phyloP scores from a whole-genome alignment of 768 basidiomycete genomes.

The Auriscalpium orientale region DNA sequence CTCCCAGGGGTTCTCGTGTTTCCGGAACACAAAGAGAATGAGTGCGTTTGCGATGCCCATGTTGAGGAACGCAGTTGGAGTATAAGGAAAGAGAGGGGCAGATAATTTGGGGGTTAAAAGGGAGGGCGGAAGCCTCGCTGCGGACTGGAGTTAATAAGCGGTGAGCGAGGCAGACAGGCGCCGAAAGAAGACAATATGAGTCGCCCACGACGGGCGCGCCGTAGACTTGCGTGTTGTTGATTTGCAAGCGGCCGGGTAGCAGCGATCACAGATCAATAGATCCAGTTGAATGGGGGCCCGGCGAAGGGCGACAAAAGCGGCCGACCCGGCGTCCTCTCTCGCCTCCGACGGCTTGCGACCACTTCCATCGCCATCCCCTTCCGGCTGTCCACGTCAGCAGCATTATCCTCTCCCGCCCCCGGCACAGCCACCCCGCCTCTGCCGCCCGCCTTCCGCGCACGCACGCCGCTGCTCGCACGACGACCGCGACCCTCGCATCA shows the following conservation, averaged over 20 bases:
- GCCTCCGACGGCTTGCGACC: too few relatives aligned
- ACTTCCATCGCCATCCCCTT: too few relatives aligned
- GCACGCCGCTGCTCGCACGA: too few relatives aligned
- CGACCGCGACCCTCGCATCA: too few relatives aligned
- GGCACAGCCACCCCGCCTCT: too few relatives aligned
- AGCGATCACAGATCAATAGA: background rate
- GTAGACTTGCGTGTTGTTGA: background rate
- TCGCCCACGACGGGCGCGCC: background rate
- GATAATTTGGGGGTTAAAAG: background rate
- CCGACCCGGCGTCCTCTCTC: too few relatives aligned
- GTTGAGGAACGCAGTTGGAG: constrained; percentile 3
- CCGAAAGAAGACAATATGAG: constrained; percentile 11
- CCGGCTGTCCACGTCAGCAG: too few relatives aligned
- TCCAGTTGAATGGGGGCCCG: too few relatives aligned
- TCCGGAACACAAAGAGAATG: constrained; percentile 40
- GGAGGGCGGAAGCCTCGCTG: too few relatives aligned
- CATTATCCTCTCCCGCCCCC: too few relatives aligned
- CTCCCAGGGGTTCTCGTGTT: constrained; percentile 61
- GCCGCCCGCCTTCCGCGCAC: too few relatives aligned
- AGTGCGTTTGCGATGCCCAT: constrained; percentile 17
- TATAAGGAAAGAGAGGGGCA: background rate
- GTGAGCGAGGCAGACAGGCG: background rate
- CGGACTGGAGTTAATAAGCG: background rate
- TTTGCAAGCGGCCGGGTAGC: constrained; percentile 1
- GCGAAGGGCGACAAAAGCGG: too few relatives aligned